Evolutionary conservation across 768 basidiomycete species (phyloP), one percentile per base, ranked within the genome.

Genomic region (Hypholoma fasciculare): DNA sequence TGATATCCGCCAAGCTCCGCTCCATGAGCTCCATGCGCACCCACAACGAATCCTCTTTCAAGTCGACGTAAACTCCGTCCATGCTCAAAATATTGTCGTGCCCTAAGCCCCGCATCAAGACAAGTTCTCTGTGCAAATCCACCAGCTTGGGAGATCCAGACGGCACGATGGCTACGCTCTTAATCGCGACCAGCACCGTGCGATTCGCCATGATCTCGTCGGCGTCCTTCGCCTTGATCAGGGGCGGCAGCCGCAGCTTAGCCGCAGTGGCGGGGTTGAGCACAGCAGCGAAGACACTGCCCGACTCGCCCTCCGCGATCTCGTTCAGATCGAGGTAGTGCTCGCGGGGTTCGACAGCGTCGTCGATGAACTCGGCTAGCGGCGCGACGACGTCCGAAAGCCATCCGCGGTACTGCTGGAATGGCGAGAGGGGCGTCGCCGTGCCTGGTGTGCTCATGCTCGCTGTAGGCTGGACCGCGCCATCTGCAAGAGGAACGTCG

Each of bases 21-120:
- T 92, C 90, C 92, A 94, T 92, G 34, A 94, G 82, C 69, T 93
- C 91, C 92, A 94, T 94, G 61, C 87, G 77, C 49, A 94, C 87
- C 92, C 92, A 94, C 38, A 94, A 71, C 57, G 85, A 81, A 61
- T 84, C 83, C 57, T 86, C 86, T 37, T 76, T 75, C 3, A 87
- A 67, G 63, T 88, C 84, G 27, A 90, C 85, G 69, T 90, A 91
- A 20, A 91, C 71, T 44, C 79, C 83, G 65, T 91, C 89, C 75
- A 90, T 81, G 3, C 78, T 71, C 17, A 94, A 74, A 7, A 93
- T 65, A 70, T 91, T 82, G 58, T 81, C 78, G 61, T 91, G 84
- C 55, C 77, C 70, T 51, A 89, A 49, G 14, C 80, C 77, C 49
- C 73, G 79, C 78, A 92, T 78, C 51, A 93, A 55, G 8, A 61